Percentiles rank a stretch among this genome's conserved stretches.
phyloP scores from a whole-genome alignment of 192 early-diverging fungal species.

The Coemansia sp. region DNA sequence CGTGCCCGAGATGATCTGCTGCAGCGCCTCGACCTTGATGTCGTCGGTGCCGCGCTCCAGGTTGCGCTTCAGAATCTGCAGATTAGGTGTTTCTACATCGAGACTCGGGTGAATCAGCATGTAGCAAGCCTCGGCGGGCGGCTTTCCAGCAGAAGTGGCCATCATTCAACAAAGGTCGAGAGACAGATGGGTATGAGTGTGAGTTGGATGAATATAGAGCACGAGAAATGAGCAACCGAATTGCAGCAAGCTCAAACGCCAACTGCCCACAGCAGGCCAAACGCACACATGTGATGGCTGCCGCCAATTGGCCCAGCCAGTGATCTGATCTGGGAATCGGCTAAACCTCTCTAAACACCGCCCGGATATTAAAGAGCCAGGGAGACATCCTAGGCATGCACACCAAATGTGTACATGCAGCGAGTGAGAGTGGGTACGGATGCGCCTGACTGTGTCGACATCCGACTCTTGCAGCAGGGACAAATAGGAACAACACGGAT shows the following conservation, averaged over 20 bases:
- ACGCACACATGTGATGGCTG: constrained; percentile 3
- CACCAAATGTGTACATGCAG: background rate
- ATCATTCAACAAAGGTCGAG: constrained; percentile 29
- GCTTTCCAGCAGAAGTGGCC: constrained; percentile 31
- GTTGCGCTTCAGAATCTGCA: constrained; percentile 45
- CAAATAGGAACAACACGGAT: background rate
- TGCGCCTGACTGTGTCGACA: background rate
- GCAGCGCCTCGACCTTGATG: constrained; percentile 91
- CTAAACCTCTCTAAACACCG: background rate
- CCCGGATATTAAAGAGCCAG: background rate
- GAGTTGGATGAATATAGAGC: background rate
- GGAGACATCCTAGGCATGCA: background rate
- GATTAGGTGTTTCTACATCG: constrained; percentile 42
- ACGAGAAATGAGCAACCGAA: background rate
- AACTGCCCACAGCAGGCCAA: background rate
- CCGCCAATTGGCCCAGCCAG: constrained; percentile 10
- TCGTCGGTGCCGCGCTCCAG: constrained; percentile 94
- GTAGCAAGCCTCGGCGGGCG: constrained; percentile 49
- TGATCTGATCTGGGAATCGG: background rate
- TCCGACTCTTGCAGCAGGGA: background rate
- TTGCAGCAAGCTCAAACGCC: background rate
- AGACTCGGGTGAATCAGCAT: constrained; percentile 50
- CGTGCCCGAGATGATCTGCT: constrained; percentile 85
- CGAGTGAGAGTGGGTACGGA: background rate
- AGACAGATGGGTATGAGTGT: background rate